Evolutionary conservation across 176 grass and related monocot species (phyloP).

Genomic region (Musa troglodytarum): DNA sequence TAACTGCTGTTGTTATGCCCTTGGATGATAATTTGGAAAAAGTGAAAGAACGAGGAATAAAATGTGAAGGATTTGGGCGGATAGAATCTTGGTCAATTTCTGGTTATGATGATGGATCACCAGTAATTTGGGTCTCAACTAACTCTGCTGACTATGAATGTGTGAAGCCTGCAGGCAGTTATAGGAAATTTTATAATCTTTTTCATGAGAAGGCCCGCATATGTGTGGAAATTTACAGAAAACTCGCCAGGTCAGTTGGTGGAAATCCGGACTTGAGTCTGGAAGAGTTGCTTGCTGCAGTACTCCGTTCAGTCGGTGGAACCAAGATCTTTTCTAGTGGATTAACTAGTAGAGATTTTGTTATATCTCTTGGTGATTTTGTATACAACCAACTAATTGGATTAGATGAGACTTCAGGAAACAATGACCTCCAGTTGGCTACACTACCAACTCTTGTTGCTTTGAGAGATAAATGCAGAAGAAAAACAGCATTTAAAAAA

Average conservation of each 20-base stretch:
- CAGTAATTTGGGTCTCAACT: slow-evolving; percentile 83
- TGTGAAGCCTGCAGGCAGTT: slow-evolving; percentile 74
- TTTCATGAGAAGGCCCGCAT: slow-evolving; percentile 89
- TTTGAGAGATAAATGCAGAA: slow-evolving; percentile 80
- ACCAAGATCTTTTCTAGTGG: slow-evolving; percentile 45
- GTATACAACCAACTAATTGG: slow-evolving; percentile 86
- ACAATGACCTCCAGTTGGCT: slow-evolving; percentile 47
- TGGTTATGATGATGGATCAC: slow-evolving; percentile 92
- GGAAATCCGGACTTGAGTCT: slow-evolving; percentile 70
- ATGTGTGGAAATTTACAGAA: slow-evolving; percentile 90
- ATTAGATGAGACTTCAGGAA: slow-evolving; percentile 45
- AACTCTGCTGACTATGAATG: slow-evolving; percentile 96
- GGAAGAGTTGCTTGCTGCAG: slow-evolving; percentile 86
- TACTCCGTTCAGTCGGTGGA: slow-evolving; percentile 70
- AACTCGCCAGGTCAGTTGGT: slow-evolving; percentile 59
- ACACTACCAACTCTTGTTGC: slow-evolving; percentile 65
- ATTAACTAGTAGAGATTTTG: slow-evolving; percentile 74
- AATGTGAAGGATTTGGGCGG: slow-evolving; percentile 96
- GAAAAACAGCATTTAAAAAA: slow-evolving; percentile 31
- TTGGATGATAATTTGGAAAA: slow-evolving; percentile 82
- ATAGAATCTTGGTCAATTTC: slow-evolving; percentile 93
- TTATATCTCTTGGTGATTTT: slow-evolving; percentile 80
- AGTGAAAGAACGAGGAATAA: slow-evolving; percentile 74
- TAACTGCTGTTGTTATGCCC: slow-evolving; percentile 90
- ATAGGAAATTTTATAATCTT: slow-evolving; percentile 74